Conservation (phyloP, 768 basidiomycete species). For the Calocybe cyanea region DNA sequence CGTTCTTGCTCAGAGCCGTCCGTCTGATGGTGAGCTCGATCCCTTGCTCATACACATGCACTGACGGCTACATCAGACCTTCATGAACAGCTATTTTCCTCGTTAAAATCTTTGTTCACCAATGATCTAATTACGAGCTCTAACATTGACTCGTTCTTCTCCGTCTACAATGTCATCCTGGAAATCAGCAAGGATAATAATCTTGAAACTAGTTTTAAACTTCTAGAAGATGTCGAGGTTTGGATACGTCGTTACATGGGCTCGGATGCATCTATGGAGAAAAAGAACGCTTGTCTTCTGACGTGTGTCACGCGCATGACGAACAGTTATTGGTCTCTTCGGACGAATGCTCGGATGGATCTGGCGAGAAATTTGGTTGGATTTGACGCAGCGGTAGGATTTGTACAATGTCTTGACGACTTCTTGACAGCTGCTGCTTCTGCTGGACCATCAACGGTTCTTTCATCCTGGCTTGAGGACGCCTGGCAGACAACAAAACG, state of each 20-base stretch:
- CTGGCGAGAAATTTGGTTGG: too few relatives aligned
- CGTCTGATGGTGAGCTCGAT: not conserved
- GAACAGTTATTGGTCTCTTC: not conserved
- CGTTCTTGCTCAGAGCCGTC: not conserved
- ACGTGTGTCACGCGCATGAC: not conserved
- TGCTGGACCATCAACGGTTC: too few relatives aligned
- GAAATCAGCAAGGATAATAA: not conserved
- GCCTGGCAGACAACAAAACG: too few relatives aligned
- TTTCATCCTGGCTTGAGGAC: too few relatives aligned
- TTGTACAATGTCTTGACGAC: too few relatives aligned
- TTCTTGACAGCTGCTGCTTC: too few relatives aligned
- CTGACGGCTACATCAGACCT: too few relatives aligned
- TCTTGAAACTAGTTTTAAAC: not conserved
- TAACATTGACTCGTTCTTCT: not conserved
- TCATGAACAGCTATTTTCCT: too few relatives aligned
- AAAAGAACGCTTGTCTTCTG: not conserved
- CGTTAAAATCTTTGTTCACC: not conserved
- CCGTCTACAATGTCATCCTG: not conserved
- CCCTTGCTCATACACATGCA: not conserved
- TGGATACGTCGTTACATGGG: not conserved
- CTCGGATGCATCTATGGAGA: not conserved
- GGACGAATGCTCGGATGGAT: not conserved
- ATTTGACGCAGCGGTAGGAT: too few relatives aligned
- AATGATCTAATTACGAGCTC: not conserved
- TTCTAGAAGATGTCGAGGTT: not conserved